Evolutionary conservation across 1,139 yeast genomes (phyloP).

Genomic region (Cylindricascospora bacillispora): DNA sequence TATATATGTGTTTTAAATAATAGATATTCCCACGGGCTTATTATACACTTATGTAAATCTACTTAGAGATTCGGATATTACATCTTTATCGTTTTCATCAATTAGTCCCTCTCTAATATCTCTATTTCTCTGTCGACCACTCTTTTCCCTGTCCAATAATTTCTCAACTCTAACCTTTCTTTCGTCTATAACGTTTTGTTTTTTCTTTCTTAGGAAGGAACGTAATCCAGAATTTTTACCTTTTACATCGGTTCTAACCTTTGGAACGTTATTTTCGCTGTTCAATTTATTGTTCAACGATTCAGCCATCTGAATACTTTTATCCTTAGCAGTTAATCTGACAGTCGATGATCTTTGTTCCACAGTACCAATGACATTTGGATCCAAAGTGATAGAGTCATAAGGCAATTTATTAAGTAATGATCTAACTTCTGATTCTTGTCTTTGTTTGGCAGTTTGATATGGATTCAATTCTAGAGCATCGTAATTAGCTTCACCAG

Average conservation of each 20-base stretch:
- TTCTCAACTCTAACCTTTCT: slow-evolving; percentile 73
- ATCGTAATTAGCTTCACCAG: slow-evolving; percentile 98
- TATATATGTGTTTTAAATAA: no score
- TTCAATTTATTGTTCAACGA: slow-evolving; percentile 23
- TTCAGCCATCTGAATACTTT: slow-evolving; percentile 27
- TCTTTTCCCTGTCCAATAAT: slow-evolving; percentile 63
- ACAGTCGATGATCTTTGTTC: slow-evolving; percentile 53
- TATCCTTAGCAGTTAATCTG: slow-evolving; percentile 51
- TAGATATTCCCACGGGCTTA: no score
- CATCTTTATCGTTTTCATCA: slow-evolving; percentile 26
- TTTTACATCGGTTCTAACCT: slow-evolving; percentile 49
- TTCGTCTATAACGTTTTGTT: slow-evolving; percentile 77
- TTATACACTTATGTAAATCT: slow-evolving; percentile 22
- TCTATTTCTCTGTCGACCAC: slow-evolving; percentile 45
- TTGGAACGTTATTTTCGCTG: slow-evolving; percentile 32
- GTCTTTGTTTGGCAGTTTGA: slow-evolving; percentile 86
- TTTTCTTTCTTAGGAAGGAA: slow-evolving; percentile 70
- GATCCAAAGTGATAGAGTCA: slow-evolving; percentile 86
- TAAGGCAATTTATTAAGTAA: slow-evolving; percentile 83
- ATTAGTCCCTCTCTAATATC: slow-evolving; percentile 39
- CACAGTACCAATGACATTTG: slow-evolving; percentile 74
- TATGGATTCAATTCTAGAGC: slow-evolving; percentile 88
- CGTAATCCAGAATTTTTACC: slow-evolving; percentile 79
- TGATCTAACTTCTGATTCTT: slow-evolving; percentile 79
- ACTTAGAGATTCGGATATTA: slow-evolving; percentile 24